Percentiles rank a stretch among this genome's conserved stretches.
These are phyloP conservation scores for Clausena lansium DNA, from an alignment of 345 rosid genomes.

Conservation along the genomic window DNA sequence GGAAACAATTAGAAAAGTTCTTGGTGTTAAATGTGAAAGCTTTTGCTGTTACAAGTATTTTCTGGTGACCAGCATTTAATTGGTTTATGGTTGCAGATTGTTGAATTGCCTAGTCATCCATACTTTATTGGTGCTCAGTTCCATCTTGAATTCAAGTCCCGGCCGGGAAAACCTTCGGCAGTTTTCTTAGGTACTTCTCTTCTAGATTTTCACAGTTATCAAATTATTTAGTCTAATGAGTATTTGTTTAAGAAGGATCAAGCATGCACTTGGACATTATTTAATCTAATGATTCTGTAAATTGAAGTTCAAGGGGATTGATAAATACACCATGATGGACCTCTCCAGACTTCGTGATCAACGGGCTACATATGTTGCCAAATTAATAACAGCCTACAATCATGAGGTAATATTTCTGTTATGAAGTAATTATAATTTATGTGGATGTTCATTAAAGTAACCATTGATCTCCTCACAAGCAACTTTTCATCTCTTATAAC, in stretches of 20 bases:
- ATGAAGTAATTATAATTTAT: too few species aligned
- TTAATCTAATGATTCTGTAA: too few species aligned
- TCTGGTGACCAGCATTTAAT: slow-evolving; percentile 12
- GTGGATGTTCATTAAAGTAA: too few species aligned
- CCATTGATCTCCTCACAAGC: too few species aligned
- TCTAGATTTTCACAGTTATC: not conserved
- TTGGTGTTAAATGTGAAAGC: not conserved
- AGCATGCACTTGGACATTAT: not conserved
- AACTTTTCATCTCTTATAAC: too few species aligned
- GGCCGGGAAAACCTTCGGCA: slow-evolving; percentile 93
- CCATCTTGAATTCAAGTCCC: slow-evolving; percentile 96
- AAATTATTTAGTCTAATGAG: not conserved
- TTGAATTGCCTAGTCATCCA: slow-evolving; percentile 59
- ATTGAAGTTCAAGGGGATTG: too few species aligned
- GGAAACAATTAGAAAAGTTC: not conserved
- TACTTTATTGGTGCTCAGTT: slow-evolving; percentile 79
- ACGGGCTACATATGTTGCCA: too few species aligned
- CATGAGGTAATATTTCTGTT: too few species aligned
- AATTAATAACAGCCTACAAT: too few species aligned
- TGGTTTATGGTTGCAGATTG: slow-evolving; percentile 38
- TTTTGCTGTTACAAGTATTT: not conserved
- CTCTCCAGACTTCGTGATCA: too few species aligned
- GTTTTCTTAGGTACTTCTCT: slow-evolving; percentile 60
- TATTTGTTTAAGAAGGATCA: not conserved
- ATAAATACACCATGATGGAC: too few species aligned